Percentiles rank a stretch among this genome's conserved stretches.
Conservation (phyloP, 2,329 filamentous ascomycete species). For the Fusarium continuum region DNA sequence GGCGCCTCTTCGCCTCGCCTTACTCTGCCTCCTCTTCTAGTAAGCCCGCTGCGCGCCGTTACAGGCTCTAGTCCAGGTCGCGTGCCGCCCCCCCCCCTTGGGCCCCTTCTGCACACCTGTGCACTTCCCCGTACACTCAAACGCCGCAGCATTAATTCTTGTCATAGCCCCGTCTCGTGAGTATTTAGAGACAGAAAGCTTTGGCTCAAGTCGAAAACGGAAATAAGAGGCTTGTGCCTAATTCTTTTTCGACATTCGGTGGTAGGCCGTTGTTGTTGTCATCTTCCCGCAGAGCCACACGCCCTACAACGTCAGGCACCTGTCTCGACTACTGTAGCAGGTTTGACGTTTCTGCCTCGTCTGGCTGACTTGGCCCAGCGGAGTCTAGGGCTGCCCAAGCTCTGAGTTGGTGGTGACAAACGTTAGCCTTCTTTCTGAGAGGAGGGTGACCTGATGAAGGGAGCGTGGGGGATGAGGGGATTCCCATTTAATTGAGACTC, state of each 20-base stretch:
- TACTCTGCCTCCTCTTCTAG: neutral
- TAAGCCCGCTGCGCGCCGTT: constrained; percentile 10
- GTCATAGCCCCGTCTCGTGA: neutral
- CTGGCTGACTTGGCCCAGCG: neutral
- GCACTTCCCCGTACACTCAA: constrained; percentile 25
- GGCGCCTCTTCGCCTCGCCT: constrained; percentile 3
- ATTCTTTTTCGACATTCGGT: neutral
- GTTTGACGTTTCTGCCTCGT: constrained; percentile 23
- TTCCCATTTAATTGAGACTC: neutral
- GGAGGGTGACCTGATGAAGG: neutral
- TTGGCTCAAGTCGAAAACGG: neutral
- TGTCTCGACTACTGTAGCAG: constrained; percentile 15
- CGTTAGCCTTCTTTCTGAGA: neutral
- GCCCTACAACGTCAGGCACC: neutral
- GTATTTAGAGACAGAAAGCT: too few relatives aligned
- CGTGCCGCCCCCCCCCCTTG: neutral
- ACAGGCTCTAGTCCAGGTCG: constrained; percentile 11
- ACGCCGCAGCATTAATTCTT: constrained; percentile 11
- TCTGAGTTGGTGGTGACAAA: neutral
- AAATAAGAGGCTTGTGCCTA: neutral
- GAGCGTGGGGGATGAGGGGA: constrained; percentile 5
- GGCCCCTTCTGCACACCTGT: constrained; percentile 3
- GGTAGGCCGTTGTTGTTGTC: neutral
- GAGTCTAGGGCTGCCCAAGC: neutral
- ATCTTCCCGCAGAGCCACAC: neutral